Evolutionary conservation across 2,329 filamentous ascomycete genomes (phyloP).

Genomic region (Epichloe amarillans): DNA sequence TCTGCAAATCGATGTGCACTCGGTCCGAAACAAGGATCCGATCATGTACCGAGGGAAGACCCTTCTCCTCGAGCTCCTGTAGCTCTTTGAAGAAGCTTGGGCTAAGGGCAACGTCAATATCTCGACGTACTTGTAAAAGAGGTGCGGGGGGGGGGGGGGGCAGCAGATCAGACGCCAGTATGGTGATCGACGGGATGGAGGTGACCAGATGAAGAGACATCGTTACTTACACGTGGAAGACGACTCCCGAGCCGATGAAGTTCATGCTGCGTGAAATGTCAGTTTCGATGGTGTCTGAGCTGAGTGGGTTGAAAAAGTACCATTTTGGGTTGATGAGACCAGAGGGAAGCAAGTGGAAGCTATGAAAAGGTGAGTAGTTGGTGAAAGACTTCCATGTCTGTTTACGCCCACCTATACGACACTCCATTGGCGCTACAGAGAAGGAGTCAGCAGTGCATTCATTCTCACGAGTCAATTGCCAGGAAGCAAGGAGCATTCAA

Average conservation of each 20-base stretch:
- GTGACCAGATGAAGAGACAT: no score
- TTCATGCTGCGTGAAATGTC: slow-evolving; percentile 31
- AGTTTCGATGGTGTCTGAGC: no score
- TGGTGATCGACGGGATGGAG: no score
- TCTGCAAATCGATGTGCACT: slow-evolving; percentile 49
- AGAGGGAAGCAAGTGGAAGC: slow-evolving; percentile 51
- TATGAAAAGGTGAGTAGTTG: slow-evolving; percentile 4
- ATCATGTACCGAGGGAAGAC: slow-evolving; percentile 14
- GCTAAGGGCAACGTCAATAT: no score
- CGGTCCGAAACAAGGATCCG: slow-evolving; percentile 51
- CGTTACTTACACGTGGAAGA: slow-evolving; percentile 38
- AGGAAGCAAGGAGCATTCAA: neutral
- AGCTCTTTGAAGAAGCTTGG: slow-evolving; percentile 28
- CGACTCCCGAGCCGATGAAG: slow-evolving; percentile 56
- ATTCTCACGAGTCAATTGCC: slow-evolving; percentile 5
- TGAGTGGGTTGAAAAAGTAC: slow-evolving; percentile 2
- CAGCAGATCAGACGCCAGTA: no score
- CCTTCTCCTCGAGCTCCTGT: slow-evolving; percentile 22
- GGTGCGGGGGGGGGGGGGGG: no score
- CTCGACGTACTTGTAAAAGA: no score
- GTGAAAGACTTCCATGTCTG: slow-evolving; percentile 4
- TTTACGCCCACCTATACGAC: slow-evolving; percentile 20
- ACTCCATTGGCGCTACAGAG: slow-evolving; percentile 17
- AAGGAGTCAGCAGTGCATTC: neutral
- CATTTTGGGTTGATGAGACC: slow-evolving; percentile 58